These are phyloP conservation scores for Ophiostoma perfectum DNA, from an alignment of 2,329 filamentous ascomycete species.

Conservation along the genomic window DNA sequence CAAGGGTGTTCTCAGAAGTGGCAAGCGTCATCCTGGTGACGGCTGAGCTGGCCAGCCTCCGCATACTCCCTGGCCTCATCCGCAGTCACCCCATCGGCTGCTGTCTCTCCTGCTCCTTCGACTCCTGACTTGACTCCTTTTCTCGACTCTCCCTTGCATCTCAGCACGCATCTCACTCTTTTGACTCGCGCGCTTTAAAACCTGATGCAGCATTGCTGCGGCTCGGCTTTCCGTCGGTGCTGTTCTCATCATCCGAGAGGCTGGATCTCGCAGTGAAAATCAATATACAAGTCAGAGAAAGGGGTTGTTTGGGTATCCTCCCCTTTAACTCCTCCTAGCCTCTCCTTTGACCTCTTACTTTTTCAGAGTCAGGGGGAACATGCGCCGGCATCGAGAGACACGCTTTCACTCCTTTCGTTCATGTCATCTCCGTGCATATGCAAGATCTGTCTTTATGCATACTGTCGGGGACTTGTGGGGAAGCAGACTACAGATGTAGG, in stretches of 20 bases:
- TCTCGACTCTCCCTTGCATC: neutral
- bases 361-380: no score
- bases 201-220: neutral
- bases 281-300: neutral
- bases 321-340: no score
- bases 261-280: neutral
- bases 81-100: neutral
- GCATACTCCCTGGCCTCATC: neutral
- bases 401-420: neutral
- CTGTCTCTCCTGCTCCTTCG: neutral
- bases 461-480: slow-evolving; percentile 3
- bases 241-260: slow-evolving; percentile 1
- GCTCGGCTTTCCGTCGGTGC: neutral
- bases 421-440: slow-evolving; percentile 8
- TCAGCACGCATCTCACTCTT: neutral
- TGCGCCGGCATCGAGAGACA: neutral
- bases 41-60: slow-evolving; percentile 7
- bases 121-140: neutral
- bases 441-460: slow-evolving; percentile 6
- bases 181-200: neutral
- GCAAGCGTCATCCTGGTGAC: neutral
- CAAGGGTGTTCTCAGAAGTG: neutral
- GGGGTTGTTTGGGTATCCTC: neutral
- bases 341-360: no score
- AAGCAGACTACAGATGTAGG: neutral